A percentile compares a stretch with the other conserved stretches of the same genome.
phyloP scores from a whole-genome alignment of 176 grass and related monocot species.

The Calamus simplicifolius region DNA sequence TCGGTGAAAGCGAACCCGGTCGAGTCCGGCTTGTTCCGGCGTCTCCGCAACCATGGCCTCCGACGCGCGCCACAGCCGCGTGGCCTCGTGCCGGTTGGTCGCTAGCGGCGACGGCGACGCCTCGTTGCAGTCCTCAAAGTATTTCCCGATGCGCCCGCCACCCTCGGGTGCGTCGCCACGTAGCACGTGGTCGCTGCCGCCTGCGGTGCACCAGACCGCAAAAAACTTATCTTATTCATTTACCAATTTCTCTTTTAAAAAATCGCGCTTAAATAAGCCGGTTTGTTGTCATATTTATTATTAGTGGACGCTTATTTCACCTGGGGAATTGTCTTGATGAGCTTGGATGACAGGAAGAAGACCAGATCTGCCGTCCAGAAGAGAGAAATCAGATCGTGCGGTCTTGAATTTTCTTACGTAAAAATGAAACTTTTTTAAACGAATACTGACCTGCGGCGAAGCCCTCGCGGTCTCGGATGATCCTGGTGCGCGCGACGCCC shows the following conservation, averaged over 20 bases:
- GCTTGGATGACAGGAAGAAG: constrained; percentile 82
- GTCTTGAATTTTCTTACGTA: no score
- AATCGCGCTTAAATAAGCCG: no score
- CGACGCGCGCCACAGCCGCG: constrained; percentile 53
- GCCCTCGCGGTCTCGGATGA: constrained; percentile 87
- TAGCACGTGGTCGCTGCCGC: constrained; percentile 95
- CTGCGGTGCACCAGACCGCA: constrained; percentile 26
- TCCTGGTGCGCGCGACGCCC: constrained; percentile 79
- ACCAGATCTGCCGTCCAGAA: constrained; percentile 48
- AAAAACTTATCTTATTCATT: no score
- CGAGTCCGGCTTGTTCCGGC: no score
- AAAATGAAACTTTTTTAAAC: background rate
- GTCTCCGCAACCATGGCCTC: constrained; percentile 18
- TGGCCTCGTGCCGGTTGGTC: constrained; percentile 34
- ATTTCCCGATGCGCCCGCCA: constrained; percentile 59
- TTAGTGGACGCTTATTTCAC: constrained; percentile 32
- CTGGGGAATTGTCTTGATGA: constrained; percentile 92
- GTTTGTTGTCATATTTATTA: no score
- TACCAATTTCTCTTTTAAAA: no score
- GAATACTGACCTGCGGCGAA: constrained; percentile 41
- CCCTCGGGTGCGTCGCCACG: constrained; percentile 65
- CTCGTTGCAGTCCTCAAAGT: constrained; percentile 98
- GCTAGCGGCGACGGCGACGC: constrained; percentile 62
- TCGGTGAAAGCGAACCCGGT: no score
- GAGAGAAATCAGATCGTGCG: background rate